A percentile compares a stretch with the other conserved stretches of the same genome.
These are phyloP conservation scores for Gautieria morchelliformis DNA, from an alignment of 768 basidiomycete genomes.

Conservation along the genomic window DNA sequence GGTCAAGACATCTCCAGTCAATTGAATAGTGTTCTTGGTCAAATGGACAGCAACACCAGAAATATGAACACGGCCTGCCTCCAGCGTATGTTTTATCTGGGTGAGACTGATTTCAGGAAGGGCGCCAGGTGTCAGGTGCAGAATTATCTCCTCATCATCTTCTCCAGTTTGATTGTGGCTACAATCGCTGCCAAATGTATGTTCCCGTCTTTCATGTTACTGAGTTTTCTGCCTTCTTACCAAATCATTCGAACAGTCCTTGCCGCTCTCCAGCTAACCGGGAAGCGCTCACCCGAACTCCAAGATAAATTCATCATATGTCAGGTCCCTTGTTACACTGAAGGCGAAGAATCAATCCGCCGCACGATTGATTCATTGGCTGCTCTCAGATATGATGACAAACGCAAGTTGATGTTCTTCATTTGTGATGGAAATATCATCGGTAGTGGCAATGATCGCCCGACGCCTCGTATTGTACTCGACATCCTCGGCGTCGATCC, in stretches of 20 bases:
- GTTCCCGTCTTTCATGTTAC: constrained; percentile 20
- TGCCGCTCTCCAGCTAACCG: constrained; percentile 78
- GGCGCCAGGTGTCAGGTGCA: constrained; percentile 72
- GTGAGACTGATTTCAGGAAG: constrained; percentile 71
- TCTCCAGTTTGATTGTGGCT: constrained; percentile 65
- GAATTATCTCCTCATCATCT: constrained; percentile 71
- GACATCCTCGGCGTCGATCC: constrained; percentile 91
- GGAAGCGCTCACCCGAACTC: constrained; percentile 75
- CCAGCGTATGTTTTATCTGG: too few species aligned
- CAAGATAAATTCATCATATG: constrained; percentile 93
- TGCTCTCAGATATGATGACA: constrained; percentile 86
- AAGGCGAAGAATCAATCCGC: constrained; percentile 89
- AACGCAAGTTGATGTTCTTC: constrained; percentile 86
- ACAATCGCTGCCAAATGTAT: constrained; percentile 80
- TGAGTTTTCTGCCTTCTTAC: constrained; percentile 9
- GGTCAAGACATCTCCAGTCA: constrained; percentile 76
- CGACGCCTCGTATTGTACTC: constrained; percentile 85
- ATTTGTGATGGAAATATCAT: constrained; percentile 97
- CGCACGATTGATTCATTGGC: constrained; percentile 88
- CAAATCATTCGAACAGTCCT: constrained; percentile 45
- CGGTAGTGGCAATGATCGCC: constrained; percentile 85
- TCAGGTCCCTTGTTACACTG: constrained; percentile 92
- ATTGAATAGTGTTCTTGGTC: too few species aligned
- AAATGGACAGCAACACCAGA: too few species aligned
- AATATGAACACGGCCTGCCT: too few species aligned